Evolutionary conservation across 176 grass and related monocot genomes (phyloP).

Genomic region (Zizania latifolia): DNA sequence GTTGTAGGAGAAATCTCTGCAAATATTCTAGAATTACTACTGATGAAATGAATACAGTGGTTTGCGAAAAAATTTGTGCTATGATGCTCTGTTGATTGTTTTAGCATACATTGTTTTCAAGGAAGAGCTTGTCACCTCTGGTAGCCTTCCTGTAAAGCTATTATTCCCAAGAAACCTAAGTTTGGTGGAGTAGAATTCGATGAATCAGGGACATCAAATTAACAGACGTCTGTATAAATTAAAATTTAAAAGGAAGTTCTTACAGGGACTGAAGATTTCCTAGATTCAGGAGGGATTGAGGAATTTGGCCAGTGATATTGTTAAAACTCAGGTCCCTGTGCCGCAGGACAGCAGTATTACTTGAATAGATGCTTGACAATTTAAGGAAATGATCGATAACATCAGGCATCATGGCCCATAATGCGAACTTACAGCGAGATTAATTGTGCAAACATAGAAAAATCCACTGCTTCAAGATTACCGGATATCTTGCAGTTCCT

Average conservation of each 20-base stretch:
- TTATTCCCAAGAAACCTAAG: conserved; percentile 99
- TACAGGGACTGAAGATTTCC: conserved; percentile 49
- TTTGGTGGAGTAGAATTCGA: background rate
- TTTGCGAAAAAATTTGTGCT: background rate
- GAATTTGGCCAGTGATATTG: conserved; percentile 73
- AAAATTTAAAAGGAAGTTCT: conserved; percentile 23
- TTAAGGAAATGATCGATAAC: background rate
- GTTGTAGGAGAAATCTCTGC: conserved; percentile 92
- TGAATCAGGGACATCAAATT: background rate
- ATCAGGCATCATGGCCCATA: background rate
- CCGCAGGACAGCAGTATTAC: background rate
- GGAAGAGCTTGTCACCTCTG: conserved; percentile 39
- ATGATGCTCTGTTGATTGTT: background rate
- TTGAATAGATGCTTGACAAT: background rate
- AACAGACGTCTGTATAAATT: background rate
- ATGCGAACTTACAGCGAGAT: conserved; percentile 36
- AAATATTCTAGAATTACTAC: conserved; percentile 17
- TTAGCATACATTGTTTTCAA: conserved; percentile 58
- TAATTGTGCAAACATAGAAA: conserved; percentile 43
- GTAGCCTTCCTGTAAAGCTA: conserved; percentile 64
- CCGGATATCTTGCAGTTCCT: conserved; percentile 76
- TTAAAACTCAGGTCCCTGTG: conserved; percentile 90
- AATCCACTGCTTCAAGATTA: conserved; percentile 43
- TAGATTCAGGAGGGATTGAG: conserved; percentile 63
- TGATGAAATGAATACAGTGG: background rate